Base-by-base conservation (phyloP, 2,329 filamentous ascomycete genomes). In the Pseudomassariella vexata region DNA sequence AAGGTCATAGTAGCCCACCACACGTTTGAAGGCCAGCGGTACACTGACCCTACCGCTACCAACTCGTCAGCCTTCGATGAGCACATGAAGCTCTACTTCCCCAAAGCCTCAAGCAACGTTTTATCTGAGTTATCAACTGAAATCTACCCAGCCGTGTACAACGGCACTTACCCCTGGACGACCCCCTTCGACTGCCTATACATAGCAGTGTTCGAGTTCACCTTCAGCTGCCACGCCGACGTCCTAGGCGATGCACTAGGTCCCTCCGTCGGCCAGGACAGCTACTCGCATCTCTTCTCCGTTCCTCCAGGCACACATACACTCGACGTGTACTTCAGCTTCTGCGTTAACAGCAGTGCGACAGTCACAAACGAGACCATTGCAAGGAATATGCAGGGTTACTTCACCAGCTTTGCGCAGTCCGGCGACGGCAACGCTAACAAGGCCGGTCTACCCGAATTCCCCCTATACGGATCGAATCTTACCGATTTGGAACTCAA, bases 321-420 rank as follows among this genome's bases (percentile, higher is more conserved):
- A 8, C 23, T 27, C 11, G 31, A 33, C 19, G 24, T 33, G 9
- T 28, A 26, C 18, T 33, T 19, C 31, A 19, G 14, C 14, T 33
- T 20, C 24, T 33, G 26, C 24, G 31, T 27, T 17, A 28, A 28
- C 19, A 33, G 23, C 21, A 33, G 18, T 14, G 23, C 18, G 12
- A 20, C 31, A 10, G 31, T 33, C 11, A 33, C 24, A 11, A 33
- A 33, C 24, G 31, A 33, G 23, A 33, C 31, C 7, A 19, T 33
- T 9, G 31, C 31, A 3, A 11, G 10, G 17, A 14, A 33, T 15
- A 27, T 33, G 23, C 31, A 33, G 17, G 24, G 24, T 18, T 33
- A 33, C 24, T 16, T 33, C 17, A 19, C 31, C 18, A 28, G 23
- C 17, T 33, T 33, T 21, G 31, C 23, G 9, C 23, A 26, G 18